phyloP scores from a whole-genome alignment of 202 grass and related monocot species.

The Saccharum hybrid region DNA sequence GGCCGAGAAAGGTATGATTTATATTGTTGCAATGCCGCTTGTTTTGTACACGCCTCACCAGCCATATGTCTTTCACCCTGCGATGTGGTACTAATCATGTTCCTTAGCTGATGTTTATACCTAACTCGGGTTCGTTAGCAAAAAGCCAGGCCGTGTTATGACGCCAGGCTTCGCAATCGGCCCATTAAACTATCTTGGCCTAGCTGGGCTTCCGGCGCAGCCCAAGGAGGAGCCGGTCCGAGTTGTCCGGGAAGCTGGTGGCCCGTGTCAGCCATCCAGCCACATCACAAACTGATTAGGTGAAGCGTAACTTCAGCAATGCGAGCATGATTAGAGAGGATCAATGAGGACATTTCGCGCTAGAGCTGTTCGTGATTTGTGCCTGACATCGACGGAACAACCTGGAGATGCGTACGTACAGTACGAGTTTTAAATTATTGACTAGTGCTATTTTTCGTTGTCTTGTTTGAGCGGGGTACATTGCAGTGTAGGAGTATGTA shows the following conservation, averaged over 20 bases:
- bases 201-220: background rate
- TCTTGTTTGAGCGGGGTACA: background rate
- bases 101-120: too few species aligned
- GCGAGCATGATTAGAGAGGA: background rate
- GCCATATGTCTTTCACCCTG: too few species aligned
- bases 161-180: too few species aligned
- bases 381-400: background rate
- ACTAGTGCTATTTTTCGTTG: background rate
- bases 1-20: too few species aligned
- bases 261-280: background rate
- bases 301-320: background rate
- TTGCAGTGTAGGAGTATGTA: too few species aligned
- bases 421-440: background rate
- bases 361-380: background rate
- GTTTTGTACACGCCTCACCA: background rate
- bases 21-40: background rate
- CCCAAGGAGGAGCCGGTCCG: too few species aligned
- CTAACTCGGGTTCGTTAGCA: too few species aligned
- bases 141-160: too few species aligned
- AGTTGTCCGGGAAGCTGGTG: background rate
- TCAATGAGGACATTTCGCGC: background rate
- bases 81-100: too few species aligned
- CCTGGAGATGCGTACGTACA: background rate
- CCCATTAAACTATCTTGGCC: too few species aligned
- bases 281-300: background rate